Base-by-base conservation (phyloP, 192 early-diverging fungal species). In the Gaertneriomyces sp. region DNA sequence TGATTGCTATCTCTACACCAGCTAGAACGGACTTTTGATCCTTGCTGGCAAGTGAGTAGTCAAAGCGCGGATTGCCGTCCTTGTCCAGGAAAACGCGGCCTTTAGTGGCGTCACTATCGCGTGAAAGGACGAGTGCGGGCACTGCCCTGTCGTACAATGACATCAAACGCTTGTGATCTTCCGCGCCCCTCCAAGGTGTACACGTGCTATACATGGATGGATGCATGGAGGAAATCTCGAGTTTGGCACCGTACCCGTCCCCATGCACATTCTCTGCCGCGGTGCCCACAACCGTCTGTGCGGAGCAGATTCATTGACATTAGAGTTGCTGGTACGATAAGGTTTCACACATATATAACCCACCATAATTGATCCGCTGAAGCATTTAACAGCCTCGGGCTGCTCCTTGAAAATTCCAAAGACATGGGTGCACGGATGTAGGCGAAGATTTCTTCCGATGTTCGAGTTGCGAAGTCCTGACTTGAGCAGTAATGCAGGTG, bases 401-500 rank as follows among this genome's bases (percentile, higher is more conserved):
- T 20, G 42, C 53, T 86, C 72, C 8, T 75, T 81, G 65, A 90
- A 92, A 53, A 81, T 71, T 17, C 89, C 90, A 75, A 87, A 84
- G 25, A 83, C 76, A 47, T 80, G 53, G 11, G 58, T 44, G 38
- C 74, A 80, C 40, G 91, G 91, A 63, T 92, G 89, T 12, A 89
- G 59, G 39, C 68, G 60, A 40, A 92, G 70, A 58, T 90, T 70
- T 1, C 76, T 66, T 16, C 91, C 91, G 72, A 92, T 87, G 73
- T 88, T 63, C 20, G 47, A 57, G 68, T 90, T 90, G 51, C 81
- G 84, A 45, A 92, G 69, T 41, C 87, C 88, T 66, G 82, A 85
- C 41, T 85, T 74, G 17, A 75, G 67, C 45, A 92, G 63, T 2
- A 92, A 58, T 17, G 83, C 82, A 5, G 89, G 89, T 0, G 83